Conservation (phyloP, 495 filamentous ascomycete genomes). For the Penicillium cinerascens region DNA sequence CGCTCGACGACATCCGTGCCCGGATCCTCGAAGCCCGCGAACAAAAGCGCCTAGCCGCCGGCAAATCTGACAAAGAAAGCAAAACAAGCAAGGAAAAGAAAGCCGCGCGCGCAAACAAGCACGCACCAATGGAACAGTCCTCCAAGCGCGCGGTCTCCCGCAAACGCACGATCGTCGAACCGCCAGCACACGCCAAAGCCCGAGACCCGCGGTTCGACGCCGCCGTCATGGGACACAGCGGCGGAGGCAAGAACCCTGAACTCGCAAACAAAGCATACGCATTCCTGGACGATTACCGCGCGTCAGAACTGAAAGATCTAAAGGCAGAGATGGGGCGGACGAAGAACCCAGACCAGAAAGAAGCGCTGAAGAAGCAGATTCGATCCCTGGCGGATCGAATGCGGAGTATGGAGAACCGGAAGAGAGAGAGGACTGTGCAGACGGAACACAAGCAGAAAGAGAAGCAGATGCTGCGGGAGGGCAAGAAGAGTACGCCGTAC, state of each 20-base stretch:
- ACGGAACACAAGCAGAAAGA: slow-evolving; percentile 74
- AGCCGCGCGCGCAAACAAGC: slow-evolving; percentile 66
- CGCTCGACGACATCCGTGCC: slow-evolving; percentile 38
- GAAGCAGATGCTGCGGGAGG: slow-evolving; percentile 75
- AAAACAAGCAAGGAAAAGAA: slow-evolving; percentile 35
- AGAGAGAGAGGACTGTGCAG: slow-evolving; percentile 61
- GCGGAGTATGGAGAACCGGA: slow-evolving; percentile 63
- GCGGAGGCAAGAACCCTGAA: slow-evolving; percentile 28
- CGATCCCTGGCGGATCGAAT: slow-evolving; percentile 65
- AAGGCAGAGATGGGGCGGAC: slow-evolving; percentile 60
- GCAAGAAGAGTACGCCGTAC: slow-evolving; percentile 89
- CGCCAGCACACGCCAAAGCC: slow-evolving; percentile 35
- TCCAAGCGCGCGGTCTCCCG: slow-evolving; percentile 81
- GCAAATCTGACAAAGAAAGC: slow-evolving; percentile 37
- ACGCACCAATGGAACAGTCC: slow-evolving; percentile 77
- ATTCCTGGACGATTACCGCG: slow-evolving; percentile 83
- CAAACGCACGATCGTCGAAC: slow-evolving; percentile 65
- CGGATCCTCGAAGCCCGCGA: slow-evolving; percentile 44
- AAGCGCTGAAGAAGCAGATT: slow-evolving; percentile 63
- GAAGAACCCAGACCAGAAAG: slow-evolving; percentile 58
- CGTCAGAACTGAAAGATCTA: slow-evolving; percentile 71
- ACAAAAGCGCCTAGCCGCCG: slow-evolving; percentile 33
- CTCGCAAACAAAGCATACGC: slow-evolving; percentile 68
- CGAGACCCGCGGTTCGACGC: slow-evolving; percentile 90
- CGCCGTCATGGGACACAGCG: slow-evolving; percentile 38